Percentiles rank a stretch among this genome's conserved stretches.
Evolutionary conservation across 2,329 filamentous ascomycete genomes (phyloP).

Genomic region (Clonostachys sp.): DNA sequence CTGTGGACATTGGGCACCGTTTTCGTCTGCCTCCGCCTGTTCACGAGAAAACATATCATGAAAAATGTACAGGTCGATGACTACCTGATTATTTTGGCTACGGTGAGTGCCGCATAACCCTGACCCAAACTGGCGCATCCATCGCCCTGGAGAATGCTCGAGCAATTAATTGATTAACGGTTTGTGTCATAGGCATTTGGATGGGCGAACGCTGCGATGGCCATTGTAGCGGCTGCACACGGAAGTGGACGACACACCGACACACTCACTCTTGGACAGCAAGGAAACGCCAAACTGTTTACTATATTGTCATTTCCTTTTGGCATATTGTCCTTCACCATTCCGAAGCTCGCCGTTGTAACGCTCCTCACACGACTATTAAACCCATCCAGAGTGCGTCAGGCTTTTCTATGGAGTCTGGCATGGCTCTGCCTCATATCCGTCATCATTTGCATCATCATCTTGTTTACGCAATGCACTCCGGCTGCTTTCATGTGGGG

Average conservation of each 20-base stretch:
- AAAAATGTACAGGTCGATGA: background rate
- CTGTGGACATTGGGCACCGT: no score
- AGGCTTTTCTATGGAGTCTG: conserved; percentile 13
- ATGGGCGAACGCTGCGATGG: no score
- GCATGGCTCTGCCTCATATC: conserved; percentile 6
- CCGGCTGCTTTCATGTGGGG: conserved; percentile 13
- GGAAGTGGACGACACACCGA: no score
- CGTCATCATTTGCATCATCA: conserved; percentile 9
- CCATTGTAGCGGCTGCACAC: no score
- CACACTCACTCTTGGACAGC: no score
- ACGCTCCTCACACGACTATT: conserved; percentile 15
- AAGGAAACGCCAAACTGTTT: conserved; percentile 8
- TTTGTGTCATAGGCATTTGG: no score
- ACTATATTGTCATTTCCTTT: conserved; percentile 16
- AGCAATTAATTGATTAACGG: no score
- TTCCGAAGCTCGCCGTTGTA: conserved; percentile 20
- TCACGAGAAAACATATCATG: background rate
- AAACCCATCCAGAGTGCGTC: conserved; percentile 11
- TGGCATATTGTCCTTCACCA: conserved; percentile 15
- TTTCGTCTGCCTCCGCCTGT: no score
- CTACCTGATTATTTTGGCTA: background rate
- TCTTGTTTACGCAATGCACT: conserved; percentile 14
- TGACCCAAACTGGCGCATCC: no score
- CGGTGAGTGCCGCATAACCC: no score
- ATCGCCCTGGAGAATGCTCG: no score